phyloP scores from a whole-genome alignment of 2,329 filamentous ascomycete genomes.

The Pyrenophora tritici-repentis region DNA sequence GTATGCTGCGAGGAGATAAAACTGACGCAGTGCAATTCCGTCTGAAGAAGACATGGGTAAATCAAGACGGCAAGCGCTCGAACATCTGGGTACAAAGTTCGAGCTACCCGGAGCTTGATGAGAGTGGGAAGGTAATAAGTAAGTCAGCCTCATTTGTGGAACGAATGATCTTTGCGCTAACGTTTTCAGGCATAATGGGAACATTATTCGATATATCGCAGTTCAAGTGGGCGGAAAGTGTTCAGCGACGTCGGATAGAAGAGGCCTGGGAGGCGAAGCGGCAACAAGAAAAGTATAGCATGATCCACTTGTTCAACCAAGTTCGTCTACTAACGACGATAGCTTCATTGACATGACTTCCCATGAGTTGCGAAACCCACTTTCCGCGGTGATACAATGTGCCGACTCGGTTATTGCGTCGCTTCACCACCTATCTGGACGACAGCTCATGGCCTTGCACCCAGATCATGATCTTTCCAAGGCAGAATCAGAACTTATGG shows the following conservation, averaged over 20 bases:
- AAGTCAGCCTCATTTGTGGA: neutral
- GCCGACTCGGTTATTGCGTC: slow-evolving; percentile 50
- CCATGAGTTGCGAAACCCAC: slow-evolving; percentile 45
- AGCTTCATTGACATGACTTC: slow-evolving; percentile 42
- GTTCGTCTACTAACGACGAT: slow-evolving; percentile 5
- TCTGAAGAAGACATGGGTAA: slow-evolving; percentile 35
- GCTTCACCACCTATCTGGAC: slow-evolving; percentile 22
- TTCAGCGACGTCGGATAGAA: slow-evolving; percentile 40
- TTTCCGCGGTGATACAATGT: slow-evolving; percentile 49
- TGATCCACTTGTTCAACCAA: neutral
- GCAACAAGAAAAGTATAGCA: slow-evolving; percentile 41
- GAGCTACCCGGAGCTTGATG: slow-evolving; percentile 30
- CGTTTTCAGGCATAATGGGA: slow-evolving; percentile 35
- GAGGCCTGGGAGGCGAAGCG: slow-evolving; percentile 47
- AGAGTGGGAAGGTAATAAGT: slow-evolving; percentile 32
- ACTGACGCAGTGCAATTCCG: slow-evolving; percentile 28
- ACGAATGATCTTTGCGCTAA: neutral
- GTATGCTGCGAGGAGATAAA: slow-evolving; percentile 22
- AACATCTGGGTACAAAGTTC: slow-evolving; percentile 37
- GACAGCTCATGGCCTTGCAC: slow-evolving; percentile 1
- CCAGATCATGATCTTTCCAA: slow-evolving; percentile 7
- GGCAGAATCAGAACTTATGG: slow-evolving; percentile 24
- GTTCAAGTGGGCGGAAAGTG: slow-evolving; percentile 46
- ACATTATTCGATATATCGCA: slow-evolving; percentile 45
- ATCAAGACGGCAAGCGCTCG: slow-evolving; percentile 29